These are phyloP conservation scores for Silene coronaria DNA, from an alignment of 179 eudicot species.

Conservation along the genomic window DNA sequence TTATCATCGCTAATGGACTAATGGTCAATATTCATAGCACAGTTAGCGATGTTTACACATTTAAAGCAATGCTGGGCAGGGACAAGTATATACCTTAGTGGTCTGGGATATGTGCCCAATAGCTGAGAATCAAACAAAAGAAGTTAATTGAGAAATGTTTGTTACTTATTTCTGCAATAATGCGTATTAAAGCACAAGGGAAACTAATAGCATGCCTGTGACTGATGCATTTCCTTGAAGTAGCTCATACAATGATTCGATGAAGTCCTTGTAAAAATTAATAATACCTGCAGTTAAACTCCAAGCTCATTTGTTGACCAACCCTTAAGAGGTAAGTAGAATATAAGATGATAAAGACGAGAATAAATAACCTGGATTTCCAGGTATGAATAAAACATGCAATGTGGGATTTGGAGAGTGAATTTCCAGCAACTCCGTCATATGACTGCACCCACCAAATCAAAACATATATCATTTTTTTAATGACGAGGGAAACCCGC, in stretches of 20 bases:
- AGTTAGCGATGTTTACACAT: not conserved
- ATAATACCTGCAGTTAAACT: constrained; percentile 48
- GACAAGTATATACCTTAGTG: constrained; percentile 48
- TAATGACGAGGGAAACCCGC: no score
- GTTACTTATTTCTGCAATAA: not conserved
- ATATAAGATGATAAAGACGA: not conserved
- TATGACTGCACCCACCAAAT: constrained; percentile 38
- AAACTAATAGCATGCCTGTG: constrained; percentile 53
- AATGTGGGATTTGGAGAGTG: constrained; percentile 48
- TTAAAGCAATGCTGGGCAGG: not conserved
- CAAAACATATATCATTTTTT: not conserved
- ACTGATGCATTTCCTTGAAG: constrained; percentile 73
- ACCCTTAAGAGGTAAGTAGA: not conserved
- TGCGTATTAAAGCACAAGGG: not conserved
- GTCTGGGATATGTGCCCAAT: constrained; percentile 72
- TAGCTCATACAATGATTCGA: constrained; percentile 63
- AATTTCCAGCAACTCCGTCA: constrained; percentile 71
- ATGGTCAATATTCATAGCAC: not conserved
- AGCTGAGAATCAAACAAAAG: constrained; percentile 52
- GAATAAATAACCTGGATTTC: constrained; percentile 67
- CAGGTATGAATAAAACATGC: constrained; percentile 73
- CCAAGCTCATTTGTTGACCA: not conserved
- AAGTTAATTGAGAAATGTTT: constrained; percentile 22
- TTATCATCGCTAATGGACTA: not conserved
- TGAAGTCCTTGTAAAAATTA: constrained; percentile 62